Base-by-base conservation (phyloP, 1,284 basidiomycete genomes). In the Trichosporon sp. region DNA sequence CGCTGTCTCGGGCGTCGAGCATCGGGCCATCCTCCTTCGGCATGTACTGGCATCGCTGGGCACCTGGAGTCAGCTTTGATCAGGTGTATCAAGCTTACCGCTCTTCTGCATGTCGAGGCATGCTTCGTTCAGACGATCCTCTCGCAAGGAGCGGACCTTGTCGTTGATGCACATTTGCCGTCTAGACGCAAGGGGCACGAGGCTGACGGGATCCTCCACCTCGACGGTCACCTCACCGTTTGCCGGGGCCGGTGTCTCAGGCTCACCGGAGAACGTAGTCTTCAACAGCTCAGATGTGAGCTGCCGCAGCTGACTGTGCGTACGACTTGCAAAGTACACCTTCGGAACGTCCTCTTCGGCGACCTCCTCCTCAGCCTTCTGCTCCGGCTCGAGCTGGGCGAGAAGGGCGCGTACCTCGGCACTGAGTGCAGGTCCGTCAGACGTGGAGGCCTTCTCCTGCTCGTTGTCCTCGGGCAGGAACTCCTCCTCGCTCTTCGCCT, bases 151-250 rank as follows among this genome's bases (percentile, higher is more conserved):
- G 34, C 80, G 72, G 31, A 83, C 86, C 27, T 88, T 87, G 32
- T 93, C 90, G 77, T 98, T 93, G 75, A 99, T 93, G 80, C 96
- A 99, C 21, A 98, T 87, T 77, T 97, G 95, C 78, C 90, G 92
- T 38, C 96, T 87, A n/a, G 93, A 94, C 1, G 92, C 96, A 2
- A 99, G 86, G 6, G 93, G 88, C 6, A 95, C 91, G 0, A 89
- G 86, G 27, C 92, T 76, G 47, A 81, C 78, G 5, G 73, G 74
- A 12, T 68, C 66, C 6, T 62, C 65, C 21, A 60, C 60, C 31
- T 56, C n/a, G 12, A 25, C 27, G 6, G 21, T 13, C 23, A 38
- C 4, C 23, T 63, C 32, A 29, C 5, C 58, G 4, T 51, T 12
- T 2, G 47, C 58, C 2, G 34, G 35, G 2, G 53, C 56, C 5